These are phyloP conservation scores for Marasmius fiardii DNA, from an alignment of 1,284 basidiomycete genomes.

Conservation along the genomic window DNA sequence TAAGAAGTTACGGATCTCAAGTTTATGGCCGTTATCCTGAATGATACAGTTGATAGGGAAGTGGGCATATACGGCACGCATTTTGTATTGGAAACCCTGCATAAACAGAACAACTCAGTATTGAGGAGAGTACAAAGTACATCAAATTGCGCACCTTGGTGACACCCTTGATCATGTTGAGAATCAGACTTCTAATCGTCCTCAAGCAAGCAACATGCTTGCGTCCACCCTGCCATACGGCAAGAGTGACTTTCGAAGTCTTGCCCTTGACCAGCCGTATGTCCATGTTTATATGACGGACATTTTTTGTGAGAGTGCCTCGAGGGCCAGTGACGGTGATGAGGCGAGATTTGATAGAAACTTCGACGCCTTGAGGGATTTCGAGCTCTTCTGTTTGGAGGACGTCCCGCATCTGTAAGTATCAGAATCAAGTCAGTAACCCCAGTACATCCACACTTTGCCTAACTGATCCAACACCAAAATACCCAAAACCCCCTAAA, in stretches of 20 bases:
- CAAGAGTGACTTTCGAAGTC: conserved; percentile 81
- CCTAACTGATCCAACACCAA: conserved; percentile 26
- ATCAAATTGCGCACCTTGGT: conserved; percentile 65
- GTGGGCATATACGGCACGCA: conserved; percentile 99
- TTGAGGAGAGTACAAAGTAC: background rate
- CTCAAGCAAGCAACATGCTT: conserved; percentile 99
- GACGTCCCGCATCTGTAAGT: conserved; percentile 80
- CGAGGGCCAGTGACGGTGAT: conserved; percentile 90
- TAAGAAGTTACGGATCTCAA: conserved; percentile 99
- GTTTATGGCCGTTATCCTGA: conserved; percentile 69
- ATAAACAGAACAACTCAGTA: conserved; percentile 7
- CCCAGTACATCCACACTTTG: conserved; percentile 12
- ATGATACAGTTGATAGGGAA: conserved; percentile 99
- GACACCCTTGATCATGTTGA: conserved; percentile 97
- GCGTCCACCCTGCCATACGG: conserved; percentile 97
- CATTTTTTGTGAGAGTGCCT: conserved; percentile 86
- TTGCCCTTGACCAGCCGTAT: conserved; percentile 80
- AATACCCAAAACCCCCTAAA: background rate
- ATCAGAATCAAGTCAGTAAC: conserved; percentile 16
- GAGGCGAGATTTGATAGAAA: conserved; percentile 84
- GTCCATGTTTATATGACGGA: conserved; percentile 97
- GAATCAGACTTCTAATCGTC: conserved; percentile 92
- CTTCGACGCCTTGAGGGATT: conserved; percentile 83
- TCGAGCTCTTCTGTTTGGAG: conserved; percentile 92
- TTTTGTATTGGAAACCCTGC: conserved; percentile 99